A percentile compares a stretch with the other conserved stretches of the same genome.
These are phyloP conservation scores for Chlorella sp. DNA, from an alignment of 139 green algal genomes.

Conservation along the genomic window DNA sequence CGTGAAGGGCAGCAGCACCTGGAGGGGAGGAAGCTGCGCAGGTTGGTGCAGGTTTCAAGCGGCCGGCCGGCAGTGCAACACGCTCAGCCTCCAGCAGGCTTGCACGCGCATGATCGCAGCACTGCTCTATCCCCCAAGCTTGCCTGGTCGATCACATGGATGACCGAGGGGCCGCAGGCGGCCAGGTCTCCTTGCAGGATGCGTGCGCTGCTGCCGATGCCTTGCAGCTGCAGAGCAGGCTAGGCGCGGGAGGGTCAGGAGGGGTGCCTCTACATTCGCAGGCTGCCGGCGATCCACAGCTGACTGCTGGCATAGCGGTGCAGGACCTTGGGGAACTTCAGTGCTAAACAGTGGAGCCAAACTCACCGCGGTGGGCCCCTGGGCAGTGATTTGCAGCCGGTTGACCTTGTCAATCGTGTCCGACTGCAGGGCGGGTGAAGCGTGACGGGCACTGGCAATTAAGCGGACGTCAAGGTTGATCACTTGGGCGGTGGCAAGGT, in stretches of 20 bases:
- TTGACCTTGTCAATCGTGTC: constrained; percentile 45
- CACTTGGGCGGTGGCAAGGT: no score
- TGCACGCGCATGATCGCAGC: no score
- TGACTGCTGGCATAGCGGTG: neutral
- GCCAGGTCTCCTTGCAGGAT: constrained; percentile 44
- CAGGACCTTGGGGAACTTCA: no score
- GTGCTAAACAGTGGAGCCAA: no score
- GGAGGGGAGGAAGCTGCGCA: neutral
- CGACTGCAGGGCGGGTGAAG: no score
- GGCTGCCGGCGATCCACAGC: no score
- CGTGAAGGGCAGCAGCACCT: constrained; percentile 50
- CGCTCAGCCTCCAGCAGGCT: neutral
- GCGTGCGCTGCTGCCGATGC: constrained; percentile 30
- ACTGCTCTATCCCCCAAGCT: neutral
- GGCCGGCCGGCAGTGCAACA: neutral
- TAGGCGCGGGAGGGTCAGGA: neutral
- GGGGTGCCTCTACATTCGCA: no score
- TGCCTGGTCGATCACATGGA: constrained; percentile 47
- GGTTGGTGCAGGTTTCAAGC: neutral
- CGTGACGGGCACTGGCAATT: no score
- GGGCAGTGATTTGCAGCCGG: constrained; percentile 1
- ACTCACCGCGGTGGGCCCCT: constrained; percentile 5
- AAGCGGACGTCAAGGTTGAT: no score
- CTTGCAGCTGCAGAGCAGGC: constrained; percentile 23
- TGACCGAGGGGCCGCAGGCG: constrained; percentile 43